Conservation (phyloP, 495 filamentous ascomycete species). For the Aspergillus campestris region DNA sequence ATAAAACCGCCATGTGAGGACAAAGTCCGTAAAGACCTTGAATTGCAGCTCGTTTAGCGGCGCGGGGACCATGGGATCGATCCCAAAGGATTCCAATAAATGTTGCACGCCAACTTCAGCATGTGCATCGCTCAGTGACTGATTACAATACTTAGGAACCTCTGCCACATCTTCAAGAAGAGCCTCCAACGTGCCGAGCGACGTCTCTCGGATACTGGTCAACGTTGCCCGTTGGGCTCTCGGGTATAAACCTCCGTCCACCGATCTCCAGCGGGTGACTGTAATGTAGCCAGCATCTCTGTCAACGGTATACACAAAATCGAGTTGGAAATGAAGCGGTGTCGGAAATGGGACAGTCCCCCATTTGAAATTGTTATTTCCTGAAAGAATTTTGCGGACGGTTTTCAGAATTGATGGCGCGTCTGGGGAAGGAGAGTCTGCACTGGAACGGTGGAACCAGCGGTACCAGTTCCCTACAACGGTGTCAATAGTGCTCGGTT, state of each 20-base stretch:
- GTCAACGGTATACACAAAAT: constrained; percentile 1
- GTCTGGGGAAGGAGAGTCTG: not conserved
- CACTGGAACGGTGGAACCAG: not conserved
- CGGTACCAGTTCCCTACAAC: constrained; percentile 3
- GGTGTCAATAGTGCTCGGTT: too few relatives aligned
- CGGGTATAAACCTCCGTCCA: not conserved
- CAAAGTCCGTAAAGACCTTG: constrained; percentile 1
- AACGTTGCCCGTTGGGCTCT: not conserved
- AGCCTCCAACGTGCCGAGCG: not conserved
- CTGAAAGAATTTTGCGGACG: not conserved
- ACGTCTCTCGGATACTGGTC: not conserved
- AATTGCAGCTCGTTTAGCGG: not conserved
- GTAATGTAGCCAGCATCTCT: not conserved
- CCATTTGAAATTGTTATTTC: not conserved
- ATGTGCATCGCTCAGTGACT: not conserved
- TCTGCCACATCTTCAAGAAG: not conserved
- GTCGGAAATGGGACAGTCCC: not conserved
- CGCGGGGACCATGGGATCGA: not conserved
- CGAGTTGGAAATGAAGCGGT: not conserved
- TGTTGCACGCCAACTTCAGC: not conserved
- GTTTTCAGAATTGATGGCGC: not conserved
- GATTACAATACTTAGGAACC: not conserved
- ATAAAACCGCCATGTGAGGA: constrained; percentile 1
- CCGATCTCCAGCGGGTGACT: not conserved
- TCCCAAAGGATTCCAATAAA: too few relatives aligned